Conservation (phyloP, 2,329 filamentous ascomycete genomes). For the Phoma herbarum region DNA sequence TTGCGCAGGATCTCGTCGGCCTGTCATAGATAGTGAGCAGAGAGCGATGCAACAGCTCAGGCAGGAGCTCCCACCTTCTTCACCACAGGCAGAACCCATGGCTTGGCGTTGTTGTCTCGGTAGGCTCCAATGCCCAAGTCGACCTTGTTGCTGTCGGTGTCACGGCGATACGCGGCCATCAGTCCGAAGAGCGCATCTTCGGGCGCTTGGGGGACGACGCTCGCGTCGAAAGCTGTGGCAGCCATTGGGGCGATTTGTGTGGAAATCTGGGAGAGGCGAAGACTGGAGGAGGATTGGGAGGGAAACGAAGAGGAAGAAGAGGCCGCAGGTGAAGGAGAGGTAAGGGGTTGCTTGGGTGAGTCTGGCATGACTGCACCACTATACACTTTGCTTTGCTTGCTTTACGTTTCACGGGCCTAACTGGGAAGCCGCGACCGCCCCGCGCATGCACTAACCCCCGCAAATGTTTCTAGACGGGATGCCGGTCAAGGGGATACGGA, state of each 20-base stretch:
- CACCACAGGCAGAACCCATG: constrained; percentile 95
- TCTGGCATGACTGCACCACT: constrained; percentile 39
- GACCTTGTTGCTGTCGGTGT: constrained; percentile 80
- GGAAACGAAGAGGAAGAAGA: constrained; percentile 30
- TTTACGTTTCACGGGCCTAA: constrained; percentile 38
- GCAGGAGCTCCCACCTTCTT: constrained; percentile 76
- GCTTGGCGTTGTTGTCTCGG: constrained; percentile 92
- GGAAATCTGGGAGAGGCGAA: constrained; percentile 65
- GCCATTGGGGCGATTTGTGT: constrained; percentile 73
- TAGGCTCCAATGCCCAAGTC: constrained; percentile 97
- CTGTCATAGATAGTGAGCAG: constrained; percentile 59
- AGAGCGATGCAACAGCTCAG: background rate
- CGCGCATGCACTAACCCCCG: constrained; percentile 38
- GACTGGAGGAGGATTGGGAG: constrained; percentile 36
- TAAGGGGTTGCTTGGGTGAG: constrained; percentile 28
- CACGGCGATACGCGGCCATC: constrained; percentile 85
- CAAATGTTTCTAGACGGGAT: constrained; percentile 26
- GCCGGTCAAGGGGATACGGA: constrained; percentile 33
- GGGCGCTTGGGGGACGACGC: constrained; percentile 85
- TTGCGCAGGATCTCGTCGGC: constrained; percentile 88
- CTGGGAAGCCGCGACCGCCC: constrained; percentile 27
- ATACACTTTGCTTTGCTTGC: constrained; percentile 26
- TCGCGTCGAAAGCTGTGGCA: constrained; percentile 75
- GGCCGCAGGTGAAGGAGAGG: constrained; percentile 20
- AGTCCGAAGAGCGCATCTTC: constrained; percentile 96